Conservation (phyloP, 2,329 filamentous ascomycete genomes). For the Colletotrichum costaricense region DNA sequence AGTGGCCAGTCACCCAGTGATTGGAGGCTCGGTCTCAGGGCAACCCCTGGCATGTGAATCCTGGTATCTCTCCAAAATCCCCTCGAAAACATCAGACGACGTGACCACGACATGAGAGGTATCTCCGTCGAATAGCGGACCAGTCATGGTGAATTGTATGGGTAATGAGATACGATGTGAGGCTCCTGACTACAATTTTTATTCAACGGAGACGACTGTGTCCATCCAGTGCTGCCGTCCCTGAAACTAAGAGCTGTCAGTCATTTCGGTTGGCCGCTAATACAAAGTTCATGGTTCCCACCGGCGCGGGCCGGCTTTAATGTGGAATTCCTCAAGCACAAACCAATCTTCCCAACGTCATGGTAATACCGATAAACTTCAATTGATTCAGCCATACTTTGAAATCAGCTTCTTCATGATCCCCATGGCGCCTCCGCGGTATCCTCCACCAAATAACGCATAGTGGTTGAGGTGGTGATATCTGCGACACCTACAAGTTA, state of each 20-base stretch:
- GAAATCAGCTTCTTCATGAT: conserved; percentile 81
- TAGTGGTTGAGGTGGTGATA: conserved; percentile 94
- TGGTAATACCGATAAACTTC: too few relatives aligned
- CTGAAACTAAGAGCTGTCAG: conserved; percentile 4
- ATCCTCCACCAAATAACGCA: conserved; percentile 85
- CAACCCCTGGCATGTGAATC: conserved; percentile 35
- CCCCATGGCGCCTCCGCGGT: conserved; percentile 78
- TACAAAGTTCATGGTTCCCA: not conserved
- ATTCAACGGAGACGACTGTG: not conserved
- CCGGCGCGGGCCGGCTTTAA: conserved; percentile 29
- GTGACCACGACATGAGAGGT: conserved; percentile 22
- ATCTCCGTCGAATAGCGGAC: too few relatives aligned
- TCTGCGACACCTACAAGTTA: conserved; percentile 52
- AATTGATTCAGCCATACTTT: conserved; percentile 70
- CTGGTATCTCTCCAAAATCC: conserved; percentile 5
- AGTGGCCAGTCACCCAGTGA: not conserved
- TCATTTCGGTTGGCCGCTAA: not conserved
- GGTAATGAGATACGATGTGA: not conserved
- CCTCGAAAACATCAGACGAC: conserved; percentile 24
- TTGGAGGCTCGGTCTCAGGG: conserved; percentile 24
- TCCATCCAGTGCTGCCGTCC: not conserved
- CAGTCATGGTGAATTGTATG: not conserved
- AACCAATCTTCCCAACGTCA: not conserved
- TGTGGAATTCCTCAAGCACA: conserved; percentile 1
- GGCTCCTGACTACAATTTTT: too few relatives aligned